Percentiles rank a stretch among this genome's conserved stretches.
Conservation (phyloP, 2,329 filamentous ascomycete genomes). For the Sporothrix inflata region DNA sequence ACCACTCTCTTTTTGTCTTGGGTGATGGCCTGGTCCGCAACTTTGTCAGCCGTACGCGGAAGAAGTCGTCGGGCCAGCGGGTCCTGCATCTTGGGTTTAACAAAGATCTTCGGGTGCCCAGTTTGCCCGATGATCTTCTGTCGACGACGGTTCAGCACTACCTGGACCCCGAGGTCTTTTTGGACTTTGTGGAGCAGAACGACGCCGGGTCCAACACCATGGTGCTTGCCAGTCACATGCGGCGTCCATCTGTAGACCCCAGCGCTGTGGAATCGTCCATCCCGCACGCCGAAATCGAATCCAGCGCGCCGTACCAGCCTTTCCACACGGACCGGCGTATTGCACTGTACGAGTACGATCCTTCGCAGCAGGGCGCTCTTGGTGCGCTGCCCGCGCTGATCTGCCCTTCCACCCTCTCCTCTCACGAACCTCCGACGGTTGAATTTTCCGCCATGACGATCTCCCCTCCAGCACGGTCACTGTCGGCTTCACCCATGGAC, state of each 20-base stretch:
- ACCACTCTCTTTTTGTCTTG: slow-evolving; percentile 66
- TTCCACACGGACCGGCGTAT: slow-evolving; percentile 92
- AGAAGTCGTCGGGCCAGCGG: slow-evolving; percentile 57
- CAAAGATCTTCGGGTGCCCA: slow-evolving; percentile 68
- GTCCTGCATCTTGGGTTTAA: slow-evolving; percentile 61
- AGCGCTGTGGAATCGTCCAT: slow-evolving; percentile 65
- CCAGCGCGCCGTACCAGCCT: slow-evolving; percentile 91
- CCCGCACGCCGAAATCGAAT: slow-evolving; percentile 86
- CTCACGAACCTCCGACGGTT: slow-evolving; percentile 14
- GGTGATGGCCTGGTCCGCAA: slow-evolving; percentile 68
- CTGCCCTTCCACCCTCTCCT: not conserved
- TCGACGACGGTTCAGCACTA: slow-evolving; percentile 60
- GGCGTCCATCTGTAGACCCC: slow-evolving; percentile 43
- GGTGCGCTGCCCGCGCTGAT: not conserved
- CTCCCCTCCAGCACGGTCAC: slow-evolving; percentile 43
- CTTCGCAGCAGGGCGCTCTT: slow-evolving; percentile 13
- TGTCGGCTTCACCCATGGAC: not conserved
- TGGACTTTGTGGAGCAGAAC: slow-evolving; percentile 57
- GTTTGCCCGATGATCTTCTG: slow-evolving; percentile 62
- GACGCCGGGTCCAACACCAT: slow-evolving; percentile 60
- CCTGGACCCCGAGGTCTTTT: slow-evolving; percentile 59
- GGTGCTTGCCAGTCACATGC: slow-evolving; percentile 50
- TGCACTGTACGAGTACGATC: slow-evolving; percentile 68
- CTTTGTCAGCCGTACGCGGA: slow-evolving; percentile 63
- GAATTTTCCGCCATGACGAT: slow-evolving; percentile 22